These are phyloP conservation scores for Cladophialophora yegresii DNA, from an alignment of 2,329 filamentous ascomycete genomes.

Conservation along the genomic window DNA sequence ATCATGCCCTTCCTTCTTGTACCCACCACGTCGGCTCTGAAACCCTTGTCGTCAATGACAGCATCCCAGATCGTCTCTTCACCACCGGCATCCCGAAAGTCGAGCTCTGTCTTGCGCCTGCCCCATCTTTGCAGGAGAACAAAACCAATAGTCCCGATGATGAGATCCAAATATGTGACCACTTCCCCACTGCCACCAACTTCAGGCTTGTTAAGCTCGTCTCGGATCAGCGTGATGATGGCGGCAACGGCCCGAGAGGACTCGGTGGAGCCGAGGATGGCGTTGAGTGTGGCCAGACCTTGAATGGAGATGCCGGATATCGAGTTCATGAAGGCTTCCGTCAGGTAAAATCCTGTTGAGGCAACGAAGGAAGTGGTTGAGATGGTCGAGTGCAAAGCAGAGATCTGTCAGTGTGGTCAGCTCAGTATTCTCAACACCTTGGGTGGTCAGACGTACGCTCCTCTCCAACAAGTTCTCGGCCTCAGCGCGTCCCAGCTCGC, in stretches of 20 bases:
- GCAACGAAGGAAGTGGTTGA: constrained; percentile 52
- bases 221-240: constrained; percentile 51
- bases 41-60: constrained; percentile 51
- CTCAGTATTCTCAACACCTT: background rate
- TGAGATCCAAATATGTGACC: constrained; percentile 48
- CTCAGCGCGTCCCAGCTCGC: constrained; percentile 48
- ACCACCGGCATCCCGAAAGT: constrained; percentile 46
- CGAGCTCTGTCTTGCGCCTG: constrained; percentile 47
- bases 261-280: constrained; percentile 52
- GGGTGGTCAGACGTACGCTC: constrained; percentile 43
- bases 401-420: constrained; percentile 41
- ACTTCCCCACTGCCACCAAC: constrained; percentile 41
- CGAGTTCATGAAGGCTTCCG: constrained; percentile 48
- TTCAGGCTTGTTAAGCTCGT: constrained; percentile 47
- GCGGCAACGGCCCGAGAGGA: constrained; percentile 52
- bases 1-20: constrained; percentile 40
- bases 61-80: constrained; percentile 49
- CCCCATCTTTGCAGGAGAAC: constrained; percentile 52
- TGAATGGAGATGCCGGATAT: constrained; percentile 48
- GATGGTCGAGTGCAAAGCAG: constrained; percentile 48
- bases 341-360: constrained; percentile 50
- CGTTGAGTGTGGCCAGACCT: constrained; percentile 50
- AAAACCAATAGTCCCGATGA: constrained; percentile 50
- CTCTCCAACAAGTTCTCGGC: constrained; percentile 50
- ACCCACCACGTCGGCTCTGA: constrained; percentile 51